Evolutionary conservation across 2,329 filamentous ascomycete genomes (phyloP).

Genomic region (Colletotrichum melonis): DNA sequence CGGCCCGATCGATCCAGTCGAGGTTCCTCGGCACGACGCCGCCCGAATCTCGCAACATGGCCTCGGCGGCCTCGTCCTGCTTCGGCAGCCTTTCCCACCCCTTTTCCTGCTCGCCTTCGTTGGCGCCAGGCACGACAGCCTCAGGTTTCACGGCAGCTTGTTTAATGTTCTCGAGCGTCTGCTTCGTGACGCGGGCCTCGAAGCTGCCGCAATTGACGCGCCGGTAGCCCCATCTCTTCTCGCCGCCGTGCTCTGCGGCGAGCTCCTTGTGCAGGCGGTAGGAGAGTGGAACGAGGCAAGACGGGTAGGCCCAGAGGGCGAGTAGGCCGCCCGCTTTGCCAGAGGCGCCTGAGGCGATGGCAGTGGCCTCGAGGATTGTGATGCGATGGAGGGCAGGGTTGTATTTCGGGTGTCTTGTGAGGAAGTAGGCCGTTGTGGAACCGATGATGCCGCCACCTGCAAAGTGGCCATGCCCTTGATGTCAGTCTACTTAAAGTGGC

Average conservation of each 20-base stretch:
- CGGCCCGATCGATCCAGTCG: slow-evolving; percentile 82
- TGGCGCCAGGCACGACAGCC: slow-evolving; percentile 17
- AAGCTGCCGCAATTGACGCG: slow-evolving; percentile 78
- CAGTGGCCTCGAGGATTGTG: slow-evolving; percentile 86
- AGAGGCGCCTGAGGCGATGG: slow-evolving; percentile 90
- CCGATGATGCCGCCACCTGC: slow-evolving; percentile 93
- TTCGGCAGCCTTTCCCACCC: slow-evolving; percentile 73
- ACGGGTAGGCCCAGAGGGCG: slow-evolving; percentile 91
- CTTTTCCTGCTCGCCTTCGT: slow-evolving; percentile 48
- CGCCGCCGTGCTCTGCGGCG: slow-evolving; percentile 84
- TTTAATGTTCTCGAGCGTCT: slow-evolving; percentile 47
- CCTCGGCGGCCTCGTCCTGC: slow-evolving; percentile 61
- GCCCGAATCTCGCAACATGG: slow-evolving; percentile 64
- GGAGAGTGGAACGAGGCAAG: slow-evolving; percentile 84
- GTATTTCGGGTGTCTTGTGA: slow-evolving; percentile 87
- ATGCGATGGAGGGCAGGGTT: slow-evolving; percentile 80
- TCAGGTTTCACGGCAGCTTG: slow-evolving; percentile 33
- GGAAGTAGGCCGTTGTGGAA: slow-evolving; percentile 88
- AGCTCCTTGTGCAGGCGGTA: slow-evolving; percentile 87
- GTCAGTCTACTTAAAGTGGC: slow-evolving; percentile 14
- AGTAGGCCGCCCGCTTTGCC: slow-evolving; percentile 95
- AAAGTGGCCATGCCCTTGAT: neutral
- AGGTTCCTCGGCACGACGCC: slow-evolving; percentile 75
- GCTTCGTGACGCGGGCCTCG: slow-evolving; percentile 49
- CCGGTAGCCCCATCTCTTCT: slow-evolving; percentile 87